A percentile compares a stretch with the other conserved stretches of the same genome.
phyloP scores from a whole-genome alignment of 805 yeast genomes.

The Ogataea methylovora region DNA sequence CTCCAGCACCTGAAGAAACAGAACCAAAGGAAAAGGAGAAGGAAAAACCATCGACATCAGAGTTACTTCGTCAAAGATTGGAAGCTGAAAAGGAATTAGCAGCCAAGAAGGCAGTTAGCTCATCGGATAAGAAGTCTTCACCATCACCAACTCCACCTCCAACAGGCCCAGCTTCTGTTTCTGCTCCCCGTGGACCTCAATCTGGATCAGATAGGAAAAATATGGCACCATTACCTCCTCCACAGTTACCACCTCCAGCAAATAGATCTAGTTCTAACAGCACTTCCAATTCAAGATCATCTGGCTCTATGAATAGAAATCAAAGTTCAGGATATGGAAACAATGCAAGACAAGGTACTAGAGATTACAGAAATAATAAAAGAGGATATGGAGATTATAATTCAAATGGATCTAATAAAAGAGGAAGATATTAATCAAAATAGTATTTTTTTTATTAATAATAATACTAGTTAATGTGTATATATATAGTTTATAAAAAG shows the following conservation, averaged over 20 bases:
- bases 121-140: too few relatives aligned
- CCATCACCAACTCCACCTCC: constrained; percentile 2
- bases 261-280: constrained; percentile 4
- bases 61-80: background rate
- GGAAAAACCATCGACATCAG: background rate
- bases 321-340: too few relatives aligned
- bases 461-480: background rate
- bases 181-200: background rate
- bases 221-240: constrained; percentile 4
- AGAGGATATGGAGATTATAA: background rate
- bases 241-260: constrained; percentile 12
- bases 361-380: background rate
- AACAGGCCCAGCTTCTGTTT: background rate
- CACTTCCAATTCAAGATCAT: constrained; percentile 4
- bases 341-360: background rate
- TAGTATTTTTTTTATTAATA: too few relatives aligned
- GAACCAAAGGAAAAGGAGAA: background rate
- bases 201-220: background rate
- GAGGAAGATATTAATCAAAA: constrained; percentile 1
- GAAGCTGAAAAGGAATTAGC: constrained; percentile 1
- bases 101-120: too few relatives aligned
- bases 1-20: background rate
- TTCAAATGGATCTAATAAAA: constrained; percentile 1
- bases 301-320: too few relatives aligned
- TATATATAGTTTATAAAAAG: background rate